A percentile compares a stretch with the other conserved stretches of the same genome.
Conservation (phyloP, 2,329 filamentous ascomycete genomes). For the Simplicillium aogashimaense region DNA sequence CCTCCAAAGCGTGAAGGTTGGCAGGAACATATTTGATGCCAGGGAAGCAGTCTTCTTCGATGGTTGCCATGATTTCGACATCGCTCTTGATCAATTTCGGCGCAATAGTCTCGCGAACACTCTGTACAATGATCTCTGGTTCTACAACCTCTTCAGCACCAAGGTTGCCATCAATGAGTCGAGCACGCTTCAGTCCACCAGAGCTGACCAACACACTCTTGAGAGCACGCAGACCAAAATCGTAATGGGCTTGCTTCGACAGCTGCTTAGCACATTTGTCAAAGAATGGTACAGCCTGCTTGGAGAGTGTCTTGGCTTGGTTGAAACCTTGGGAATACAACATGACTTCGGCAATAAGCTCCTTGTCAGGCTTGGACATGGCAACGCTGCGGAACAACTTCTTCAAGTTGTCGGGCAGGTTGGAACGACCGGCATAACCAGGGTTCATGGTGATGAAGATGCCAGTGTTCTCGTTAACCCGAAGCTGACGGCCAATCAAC, state of each 20-base stretch:
- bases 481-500: slow-evolving; percentile 80
- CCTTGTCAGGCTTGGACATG: slow-evolving; percentile 99
- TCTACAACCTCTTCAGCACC: slow-evolving; percentile 69
- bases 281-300: slow-evolving; percentile 97
- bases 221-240: slow-evolving; percentile 92
- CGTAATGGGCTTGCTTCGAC: slow-evolving; percentile 97
- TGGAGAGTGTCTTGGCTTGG: slow-evolving; percentile 86
- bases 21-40: slow-evolving; percentile 89
- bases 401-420: slow-evolving; percentile 97
- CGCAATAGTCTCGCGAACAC: slow-evolving; percentile 94
- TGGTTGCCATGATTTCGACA: slow-evolving; percentile 75
- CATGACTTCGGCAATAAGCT: slow-evolving; percentile 99
- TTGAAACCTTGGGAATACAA: slow-evolving; percentile 99
- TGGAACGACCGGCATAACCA: slow-evolving; percentile 95
- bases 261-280: slow-evolving; percentile 73
- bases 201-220: slow-evolving; percentile 99
- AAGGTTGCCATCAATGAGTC: slow-evolving; percentile 50
- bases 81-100: slow-evolving; percentile 92
- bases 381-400: slow-evolving; percentile 98
- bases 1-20: slow-evolving; percentile 67
- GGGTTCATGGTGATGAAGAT: slow-evolving; percentile 99
- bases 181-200: slow-evolving; percentile 83
- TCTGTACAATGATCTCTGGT: slow-evolving; percentile 97
- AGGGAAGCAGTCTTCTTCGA: slow-evolving; percentile 82
- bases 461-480: slow-evolving; percentile 85